Conservation (phyloP, 495 filamentous ascomycete species). For the Tuber umbilicatum region DNA sequence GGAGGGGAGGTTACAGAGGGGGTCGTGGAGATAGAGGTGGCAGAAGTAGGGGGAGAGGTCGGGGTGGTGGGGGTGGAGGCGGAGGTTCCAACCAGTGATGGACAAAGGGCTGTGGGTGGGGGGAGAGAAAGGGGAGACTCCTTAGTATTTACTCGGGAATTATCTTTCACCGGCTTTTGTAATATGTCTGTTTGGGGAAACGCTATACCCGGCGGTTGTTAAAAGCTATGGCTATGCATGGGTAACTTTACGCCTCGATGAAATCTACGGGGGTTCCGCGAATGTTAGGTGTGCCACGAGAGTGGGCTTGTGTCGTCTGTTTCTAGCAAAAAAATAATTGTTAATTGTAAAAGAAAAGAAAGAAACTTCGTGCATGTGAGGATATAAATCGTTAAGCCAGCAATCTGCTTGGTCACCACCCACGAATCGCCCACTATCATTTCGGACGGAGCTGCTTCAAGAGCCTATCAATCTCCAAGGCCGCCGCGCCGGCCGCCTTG, state of each 20-base stretch:
- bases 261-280: neutral
- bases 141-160: neutral
- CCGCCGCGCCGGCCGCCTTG: slow-evolving; percentile 27
- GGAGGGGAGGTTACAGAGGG: slow-evolving; percentile 60
- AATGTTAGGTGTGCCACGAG: neutral
- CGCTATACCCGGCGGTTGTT: neutral
- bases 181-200: neutral
- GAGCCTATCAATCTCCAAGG: slow-evolving; percentile 38
- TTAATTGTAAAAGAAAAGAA: neutral
- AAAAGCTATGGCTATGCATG: neutral
- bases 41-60: slow-evolving; percentile 51
- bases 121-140: neutral
- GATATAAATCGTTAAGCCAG: neutral
- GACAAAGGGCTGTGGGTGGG: neutral
- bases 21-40: slow-evolving; percentile 50
- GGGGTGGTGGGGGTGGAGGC: slow-evolving; percentile 43
- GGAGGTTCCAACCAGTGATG: slow-evolving; percentile 38
- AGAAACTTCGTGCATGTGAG: neutral
- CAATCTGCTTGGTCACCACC: neutral
- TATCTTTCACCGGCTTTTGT: neutral
- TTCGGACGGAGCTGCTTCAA: slow-evolving; percentile 28
- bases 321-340: neutral
- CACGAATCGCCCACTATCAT: slow-evolving; percentile 11
- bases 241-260: neutral
- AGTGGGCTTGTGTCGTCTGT: neutral